Evolutionary conservation across 108 stramenopile genomes (phyloP).

Genomic region (Schizochytrium sp.): DNA sequence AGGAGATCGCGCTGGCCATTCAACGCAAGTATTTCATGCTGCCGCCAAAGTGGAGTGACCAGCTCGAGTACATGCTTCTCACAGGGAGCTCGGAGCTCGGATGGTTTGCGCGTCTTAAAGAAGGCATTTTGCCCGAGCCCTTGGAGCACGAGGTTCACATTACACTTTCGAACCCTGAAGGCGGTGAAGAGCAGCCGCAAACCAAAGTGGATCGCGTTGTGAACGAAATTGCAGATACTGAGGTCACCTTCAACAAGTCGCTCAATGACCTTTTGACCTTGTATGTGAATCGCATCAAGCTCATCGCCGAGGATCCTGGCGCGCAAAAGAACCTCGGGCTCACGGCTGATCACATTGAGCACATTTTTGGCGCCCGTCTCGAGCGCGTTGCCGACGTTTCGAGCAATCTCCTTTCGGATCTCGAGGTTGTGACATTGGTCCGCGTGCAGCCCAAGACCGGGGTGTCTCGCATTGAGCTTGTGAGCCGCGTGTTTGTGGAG

Average conservation of each 20-base stretch:
- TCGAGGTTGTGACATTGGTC: neutral
- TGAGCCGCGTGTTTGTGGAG: neutral
- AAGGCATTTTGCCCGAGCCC: neutral
- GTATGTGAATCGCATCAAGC: neutral
- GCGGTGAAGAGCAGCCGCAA: neutral
- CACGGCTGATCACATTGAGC: neutral
- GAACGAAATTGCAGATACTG: neutral
- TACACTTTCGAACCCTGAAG: neutral
- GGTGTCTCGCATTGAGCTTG: neutral
- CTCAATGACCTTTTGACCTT: neutral
- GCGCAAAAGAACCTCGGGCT: neutral
- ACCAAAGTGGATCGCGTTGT: neutral
- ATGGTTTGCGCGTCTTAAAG: constrained; percentile 4
- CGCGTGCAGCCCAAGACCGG: constrained; percentile 8
- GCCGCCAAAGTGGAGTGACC: neutral
- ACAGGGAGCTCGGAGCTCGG: neutral
- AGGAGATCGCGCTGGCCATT: constrained; percentile 3
- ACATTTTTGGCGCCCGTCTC: neutral
- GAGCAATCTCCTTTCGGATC: neutral
- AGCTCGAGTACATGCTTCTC: neutral
- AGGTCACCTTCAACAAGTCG: neutral
- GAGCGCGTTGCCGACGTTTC: neutral
- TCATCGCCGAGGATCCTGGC: neutral
- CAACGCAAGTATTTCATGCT: constrained; percentile 18
- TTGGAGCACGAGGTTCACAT: neutral